Base-by-base conservation (phyloP, 805 yeast species). In the Metschnikowia similis region DNA sequence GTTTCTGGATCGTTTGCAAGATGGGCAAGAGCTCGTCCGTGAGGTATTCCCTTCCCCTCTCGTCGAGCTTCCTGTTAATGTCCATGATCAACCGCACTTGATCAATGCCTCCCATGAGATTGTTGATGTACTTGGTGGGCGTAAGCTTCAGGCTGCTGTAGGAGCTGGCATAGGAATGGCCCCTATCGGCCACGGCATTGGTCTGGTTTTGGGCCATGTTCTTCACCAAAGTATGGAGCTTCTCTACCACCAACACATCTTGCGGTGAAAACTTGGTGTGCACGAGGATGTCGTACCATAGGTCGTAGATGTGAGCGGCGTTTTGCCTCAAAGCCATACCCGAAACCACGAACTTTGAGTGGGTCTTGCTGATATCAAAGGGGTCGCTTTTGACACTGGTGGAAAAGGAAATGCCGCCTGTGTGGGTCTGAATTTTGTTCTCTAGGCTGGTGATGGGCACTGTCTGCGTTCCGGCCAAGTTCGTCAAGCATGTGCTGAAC, bases 341-440 rank as follows among this genome's bases (percentile, higher is more conserved):
- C 30, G 80, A 69, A 36, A 87, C 61, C 29, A 77, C 70, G 57
- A 87, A 81, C 28, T 75, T 72, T 47, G 89, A 63, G 26, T 70
- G 75, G 2, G 87, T 73, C 2, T 74, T 64, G 21, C 64, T 54
- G 14, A 82, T 74, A 45, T 79, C 63, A 35, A 59, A 66, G 2
- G 89, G 84, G 39, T 82, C 76, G 4, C 85, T 71, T 41, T 77
- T 77, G 1, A 83, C 80, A 53, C 79, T 73, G 7, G 82, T 72
- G 17, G 80, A 74, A n/a, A 90, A 79, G 4, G 82, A 72, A 16
- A 94, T 66, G 0, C 97, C 97, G 27, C 98, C 98, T 0, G 98
- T 90, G 49, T 78, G 75, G 45, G 84, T 72, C 61, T 85, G 88
- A 57, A 94, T 90, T 41, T 84, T 82, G 56, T 91, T 90, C 62